Evolutionary conservation across 2,329 filamentous ascomycete genomes (phyloP).

Genomic region (Colletotrichum sp.): DNA sequence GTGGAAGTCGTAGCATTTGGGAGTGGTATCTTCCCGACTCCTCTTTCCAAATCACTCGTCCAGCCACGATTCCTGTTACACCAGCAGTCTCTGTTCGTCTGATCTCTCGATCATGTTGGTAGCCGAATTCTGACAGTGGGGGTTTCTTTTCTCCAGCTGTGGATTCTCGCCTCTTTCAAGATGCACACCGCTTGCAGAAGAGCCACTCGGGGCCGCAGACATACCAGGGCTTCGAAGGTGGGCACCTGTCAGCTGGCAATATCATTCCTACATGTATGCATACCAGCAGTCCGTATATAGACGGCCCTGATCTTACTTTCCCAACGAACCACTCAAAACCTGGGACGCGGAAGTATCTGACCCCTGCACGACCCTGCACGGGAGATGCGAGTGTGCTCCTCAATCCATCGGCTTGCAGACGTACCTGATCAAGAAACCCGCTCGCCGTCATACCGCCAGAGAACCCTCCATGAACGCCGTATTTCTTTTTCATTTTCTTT

Average conservation of each 20-base stretch:
- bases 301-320: background rate
- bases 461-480: background rate
- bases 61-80: background rate
- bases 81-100: background rate
- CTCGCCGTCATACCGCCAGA: background rate
- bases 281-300: background rate
- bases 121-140: background rate
- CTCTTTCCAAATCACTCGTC: background rate
- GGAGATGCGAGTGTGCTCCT: background rate
- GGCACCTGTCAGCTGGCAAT: background rate
- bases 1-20: background rate
- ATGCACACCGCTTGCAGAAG: background rate
- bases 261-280: background rate
- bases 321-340: background rate
- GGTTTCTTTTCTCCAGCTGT: slow-evolving; percentile 6
- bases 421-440: background rate
- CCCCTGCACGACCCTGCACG: background rate
- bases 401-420: background rate
- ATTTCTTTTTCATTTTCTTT: background rate
- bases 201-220: background rate
- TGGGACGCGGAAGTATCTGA: background rate
- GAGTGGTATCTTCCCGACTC: background rate
- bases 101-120: background rate
- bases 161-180: background rate
- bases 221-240: background rate